Evolutionary conservation across 2,329 filamentous ascomycete species (phyloP).

Genomic region (Trichoderma polysporum): DNA sequence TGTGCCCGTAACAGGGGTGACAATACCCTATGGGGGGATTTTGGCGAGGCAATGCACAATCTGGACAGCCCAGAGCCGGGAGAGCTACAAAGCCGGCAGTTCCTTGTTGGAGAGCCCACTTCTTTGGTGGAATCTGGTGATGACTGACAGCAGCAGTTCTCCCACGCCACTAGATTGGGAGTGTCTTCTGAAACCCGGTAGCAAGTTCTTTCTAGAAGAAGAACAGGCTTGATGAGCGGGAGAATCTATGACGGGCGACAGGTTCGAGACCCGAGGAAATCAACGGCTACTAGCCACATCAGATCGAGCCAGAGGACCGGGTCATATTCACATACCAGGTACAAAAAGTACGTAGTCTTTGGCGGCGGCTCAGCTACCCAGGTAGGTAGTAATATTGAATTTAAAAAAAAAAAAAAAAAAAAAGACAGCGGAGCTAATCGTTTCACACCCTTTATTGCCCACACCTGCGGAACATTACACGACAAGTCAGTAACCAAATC

Average conservation of each 20-base stretch:
- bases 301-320: constrained; percentile 10
- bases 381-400: constrained; percentile 6
- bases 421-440: constrained; percentile 7
- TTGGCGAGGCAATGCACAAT: constrained; percentile 13
- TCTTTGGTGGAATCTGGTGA: not conserved
- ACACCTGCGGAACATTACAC: constrained; percentile 17
- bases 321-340: constrained; percentile 7
- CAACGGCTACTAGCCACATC: constrained; percentile 12
- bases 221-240: not conserved
- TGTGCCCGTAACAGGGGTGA: constrained; percentile 20
- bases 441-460: constrained; percentile 11
- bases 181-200: not conserved
- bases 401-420: constrained; percentile 7
- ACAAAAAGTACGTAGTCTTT: constrained; percentile 2
- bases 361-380: constrained; percentile 3
- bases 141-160: constrained; percentile 1
- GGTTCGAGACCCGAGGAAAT: not conserved
- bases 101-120: not conserved
- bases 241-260: constrained; percentile 5
- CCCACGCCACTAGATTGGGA: not conserved
- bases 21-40: constrained; percentile 18
- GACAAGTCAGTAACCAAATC: constrained; percentile 12
- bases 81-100: constrained; percentile 5
- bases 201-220: not conserved
- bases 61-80: constrained; percentile 4